These are phyloP conservation scores for Saturnispora mendoncae DNA, from an alignment of 805 yeast species.

Conservation along the genomic window DNA sequence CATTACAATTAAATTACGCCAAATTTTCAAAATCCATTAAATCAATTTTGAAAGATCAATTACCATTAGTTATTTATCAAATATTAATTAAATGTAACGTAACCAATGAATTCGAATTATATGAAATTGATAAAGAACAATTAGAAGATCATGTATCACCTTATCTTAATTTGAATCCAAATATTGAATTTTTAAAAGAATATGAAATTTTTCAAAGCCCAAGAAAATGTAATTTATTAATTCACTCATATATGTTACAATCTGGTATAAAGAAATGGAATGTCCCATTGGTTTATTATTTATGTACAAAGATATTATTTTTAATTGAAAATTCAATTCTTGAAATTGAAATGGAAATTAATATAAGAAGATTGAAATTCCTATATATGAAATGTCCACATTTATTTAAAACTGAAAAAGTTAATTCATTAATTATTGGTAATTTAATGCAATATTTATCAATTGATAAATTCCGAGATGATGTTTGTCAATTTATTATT, in stretches of 20 bases:
- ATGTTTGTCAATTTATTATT: slow-evolving; percentile 23
- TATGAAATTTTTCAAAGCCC: slow-evolving; percentile 16
- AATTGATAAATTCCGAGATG: slow-evolving; percentile 18
- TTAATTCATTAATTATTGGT: slow-evolving; percentile 14
- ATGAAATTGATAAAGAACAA: background rate
- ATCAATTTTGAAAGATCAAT: slow-evolving; percentile 18
- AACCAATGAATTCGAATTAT: slow-evolving; percentile 12
- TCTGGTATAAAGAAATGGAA: slow-evolving; percentile 28
- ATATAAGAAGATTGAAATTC: slow-evolving; percentile 32
- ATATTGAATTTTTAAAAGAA: slow-evolving; percentile 12
- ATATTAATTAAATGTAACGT: slow-evolving; percentile 35
- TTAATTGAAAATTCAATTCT: slow-evolving; percentile 19
- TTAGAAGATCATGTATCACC: background rate
- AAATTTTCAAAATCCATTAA: slow-evolving; percentile 9
- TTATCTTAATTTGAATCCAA: background rate
- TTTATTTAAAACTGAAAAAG: slow-evolving; percentile 12
- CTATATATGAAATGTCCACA: slow-evolving; percentile 25
- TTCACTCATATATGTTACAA: slow-evolving; percentile 10
- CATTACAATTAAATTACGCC: slow-evolving; percentile 12
- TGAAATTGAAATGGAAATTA: slow-evolving; percentile 19
- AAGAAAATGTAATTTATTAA: slow-evolving; percentile 7
- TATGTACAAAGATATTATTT: slow-evolving; percentile 29
- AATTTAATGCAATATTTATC: slow-evolving; percentile 16
- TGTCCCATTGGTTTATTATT: slow-evolving; percentile 28
- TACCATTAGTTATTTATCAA: slow-evolving; percentile 29